A percentile compares a stretch with the other conserved stretches of the same genome.
These are phyloP conservation scores for Xylariales sp. DNA, from an alignment of 2,329 filamentous ascomycete species.

Conservation along the genomic window DNA sequence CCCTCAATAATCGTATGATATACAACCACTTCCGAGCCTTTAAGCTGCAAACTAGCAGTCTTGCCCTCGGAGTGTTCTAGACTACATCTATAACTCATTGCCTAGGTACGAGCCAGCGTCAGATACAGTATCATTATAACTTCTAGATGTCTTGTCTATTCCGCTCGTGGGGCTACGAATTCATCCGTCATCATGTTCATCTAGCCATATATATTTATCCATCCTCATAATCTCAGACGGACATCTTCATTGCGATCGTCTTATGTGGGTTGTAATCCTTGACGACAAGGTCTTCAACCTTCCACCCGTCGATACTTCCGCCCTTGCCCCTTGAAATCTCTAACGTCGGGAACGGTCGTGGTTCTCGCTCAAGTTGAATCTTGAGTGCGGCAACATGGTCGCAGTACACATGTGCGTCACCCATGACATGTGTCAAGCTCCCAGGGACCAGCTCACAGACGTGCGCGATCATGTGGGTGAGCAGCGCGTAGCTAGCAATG, in stretches of 20 bases:
- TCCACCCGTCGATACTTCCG: constrained; percentile 90
- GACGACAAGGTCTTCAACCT: constrained; percentile 86
- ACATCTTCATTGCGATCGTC: constrained; percentile 98
- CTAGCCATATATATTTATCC: not conserved
- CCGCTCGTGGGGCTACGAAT: not conserved
- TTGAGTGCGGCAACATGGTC: constrained; percentile 92
- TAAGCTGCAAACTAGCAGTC: too few species aligned
- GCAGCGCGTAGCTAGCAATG: constrained; percentile 91
- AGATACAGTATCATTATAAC: constrained; percentile 1
- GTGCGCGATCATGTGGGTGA: constrained; percentile 95
- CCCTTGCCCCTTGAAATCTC: constrained; percentile 76
- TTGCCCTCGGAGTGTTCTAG: too few species aligned
- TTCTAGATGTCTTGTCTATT: constrained; percentile 2
- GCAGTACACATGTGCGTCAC: constrained; percentile 95
- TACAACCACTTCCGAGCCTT: too few species aligned
- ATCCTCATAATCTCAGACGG: constrained; percentile 66
- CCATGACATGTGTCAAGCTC: constrained; percentile 93
- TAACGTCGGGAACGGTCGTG: constrained; percentile 82
- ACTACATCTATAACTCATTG: not conserved
- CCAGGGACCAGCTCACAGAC: constrained; percentile 87
- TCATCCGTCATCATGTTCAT: not conserved
- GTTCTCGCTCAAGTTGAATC: constrained; percentile 82
- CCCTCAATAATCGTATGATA: too few species aligned
- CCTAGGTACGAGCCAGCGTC: not conserved
- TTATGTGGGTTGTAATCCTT: constrained; percentile 92